A percentile compares a stretch with the other conserved stretches of the same genome.
phyloP scores from a whole-genome alignment of 768 basidiomycete genomes.

The Pleurotus tuber-regium region DNA sequence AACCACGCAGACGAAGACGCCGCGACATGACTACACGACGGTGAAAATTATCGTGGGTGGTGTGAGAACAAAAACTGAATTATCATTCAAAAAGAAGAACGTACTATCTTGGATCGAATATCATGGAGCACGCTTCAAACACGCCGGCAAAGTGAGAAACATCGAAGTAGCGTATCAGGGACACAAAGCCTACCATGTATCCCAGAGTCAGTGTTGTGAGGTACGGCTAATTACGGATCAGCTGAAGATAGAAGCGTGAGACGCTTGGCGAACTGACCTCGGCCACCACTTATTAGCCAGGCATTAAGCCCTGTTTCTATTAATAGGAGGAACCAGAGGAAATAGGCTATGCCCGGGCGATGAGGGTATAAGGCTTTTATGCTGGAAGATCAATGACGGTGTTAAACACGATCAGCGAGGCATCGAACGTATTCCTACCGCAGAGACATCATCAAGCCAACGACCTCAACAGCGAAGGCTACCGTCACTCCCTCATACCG shows the following conservation, averaged over 20 bases:
- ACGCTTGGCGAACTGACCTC: conserved; percentile 36
- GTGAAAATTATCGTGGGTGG: too few species aligned
- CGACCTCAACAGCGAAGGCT: conserved; percentile 48
- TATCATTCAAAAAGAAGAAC: not conserved
- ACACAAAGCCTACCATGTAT: conserved; percentile 27
- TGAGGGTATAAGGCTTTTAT: conserved; percentile 38
- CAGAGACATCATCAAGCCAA: conserved; percentile 58
- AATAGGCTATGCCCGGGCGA: conserved; percentile 27
- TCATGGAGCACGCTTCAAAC: not conserved
- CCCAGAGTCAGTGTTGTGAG: conserved; percentile 36
- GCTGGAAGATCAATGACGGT: conserved; percentile 14
- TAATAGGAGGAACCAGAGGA: conserved; percentile 34
- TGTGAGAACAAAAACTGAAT: not conserved
- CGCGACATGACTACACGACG: conserved; percentile 30
- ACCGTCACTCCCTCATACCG: conserved; percentile 54
- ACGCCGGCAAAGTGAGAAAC: too few species aligned
- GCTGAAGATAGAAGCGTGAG: not conserved
- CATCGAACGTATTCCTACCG: conserved; percentile 28
- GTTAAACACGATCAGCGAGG: too few species aligned
- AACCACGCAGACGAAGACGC: conserved; percentile 52
- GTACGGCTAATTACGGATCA: conserved; percentile 29
- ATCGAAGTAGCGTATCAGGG: too few species aligned
- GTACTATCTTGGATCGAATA: conserved; percentile 5
- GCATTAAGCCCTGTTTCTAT: conserved; percentile 46
- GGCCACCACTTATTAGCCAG: conserved; percentile 50